Evolutionary conservation across 2,329 filamentous ascomycete genomes (phyloP), one percentile per base, ranked within the genome.

Genomic region (Exophiala alcalophila): DNA sequence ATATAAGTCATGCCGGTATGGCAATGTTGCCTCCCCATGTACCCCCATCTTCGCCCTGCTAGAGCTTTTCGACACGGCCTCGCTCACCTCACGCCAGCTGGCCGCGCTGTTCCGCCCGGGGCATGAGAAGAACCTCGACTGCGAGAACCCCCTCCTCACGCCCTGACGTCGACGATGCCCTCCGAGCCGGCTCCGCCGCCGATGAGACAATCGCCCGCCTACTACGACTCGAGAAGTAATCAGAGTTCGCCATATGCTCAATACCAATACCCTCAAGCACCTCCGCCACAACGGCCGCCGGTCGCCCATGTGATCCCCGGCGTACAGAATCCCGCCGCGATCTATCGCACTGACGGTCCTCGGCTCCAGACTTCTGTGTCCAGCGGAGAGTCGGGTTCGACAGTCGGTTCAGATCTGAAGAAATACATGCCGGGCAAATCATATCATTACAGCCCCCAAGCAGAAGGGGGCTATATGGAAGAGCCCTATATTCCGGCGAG

Each of bases 351-450:
- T 40, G 49, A 49, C 9, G 34, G 29, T 8, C 44, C 34, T 27
- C 44, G 52, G 33, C 28, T 47, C 34, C 49, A 43, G 18, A 49
- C 46, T 40, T 54, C 52, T 2, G 35, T 53, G 14, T 57, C 54
- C n/a, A 53, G 52, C 33, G 47, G 37, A 9, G 48, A 45, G 30
- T 57, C 54, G 3, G 50, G 46, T 11, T 53, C 52, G 21, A 47
- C 52, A 6, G 34, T 43, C 12, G 32, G 39, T 9, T 47, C 52
- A 12, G 51, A 53, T 33, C 35, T 28, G 33, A 52, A 52, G 34
- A 26, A 31, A 7, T 50, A 51, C 35, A 21, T 44, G 24, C 30
- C 39, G 4, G 40, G 41, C 25, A 39, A 41, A 40, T 26, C 39
- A 35, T 53, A 46, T 15, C 48, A 48, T 15, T 50, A 47, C 35